Evolutionary conservation across 805 yeast genomes (phyloP).

Genomic region (Ogataea nitratoaversa): DNA sequence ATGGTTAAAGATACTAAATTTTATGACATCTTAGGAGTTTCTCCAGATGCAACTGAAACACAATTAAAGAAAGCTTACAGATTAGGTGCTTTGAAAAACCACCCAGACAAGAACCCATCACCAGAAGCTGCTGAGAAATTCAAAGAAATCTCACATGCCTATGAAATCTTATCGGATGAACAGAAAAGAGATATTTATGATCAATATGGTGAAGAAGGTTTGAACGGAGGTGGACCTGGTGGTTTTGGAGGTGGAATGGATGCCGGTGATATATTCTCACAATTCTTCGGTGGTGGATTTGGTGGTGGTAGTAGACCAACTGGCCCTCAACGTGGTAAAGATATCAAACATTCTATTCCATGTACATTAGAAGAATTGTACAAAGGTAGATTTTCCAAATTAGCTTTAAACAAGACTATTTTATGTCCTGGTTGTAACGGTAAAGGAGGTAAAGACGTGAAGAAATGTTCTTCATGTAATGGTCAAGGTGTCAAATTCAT

Average conservation of each 20-base stretch:
- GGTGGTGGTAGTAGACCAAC: constrained; percentile 65
- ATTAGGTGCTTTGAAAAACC: constrained; percentile 74
- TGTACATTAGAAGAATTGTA: constrained; percentile 90
- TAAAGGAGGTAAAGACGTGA: constrained; percentile 92
- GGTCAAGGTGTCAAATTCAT: constrained; percentile 91
- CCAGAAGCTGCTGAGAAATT: constrained; percentile 95
- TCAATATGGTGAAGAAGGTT: constrained; percentile 89
- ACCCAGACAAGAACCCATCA: constrained; percentile 78
- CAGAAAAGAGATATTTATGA: constrained; percentile 90
- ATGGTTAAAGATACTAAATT: constrained; percentile 82
- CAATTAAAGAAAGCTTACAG: constrained; percentile 82
- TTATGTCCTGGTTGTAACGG: constrained; percentile 89
- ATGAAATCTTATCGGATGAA: constrained; percentile 82
- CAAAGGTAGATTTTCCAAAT: constrained; percentile 90
- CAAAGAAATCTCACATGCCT: constrained; percentile 83
- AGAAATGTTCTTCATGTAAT: constrained; percentile 79
- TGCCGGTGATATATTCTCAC: constrained; percentile 49
- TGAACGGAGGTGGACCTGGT: constrained; percentile 67
- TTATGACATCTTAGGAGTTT: constrained; percentile 70
- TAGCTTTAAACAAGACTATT: constrained; percentile 89
- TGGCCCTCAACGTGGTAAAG: constrained; percentile 87
- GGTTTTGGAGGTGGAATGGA: constrained; percentile 53
- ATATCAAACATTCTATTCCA: constrained; percentile 81
- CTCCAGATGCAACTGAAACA: constrained; percentile 61
- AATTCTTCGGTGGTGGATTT: constrained; percentile 60